phyloP scores from a whole-genome alignment of 2,329 filamentous ascomycete genomes.

The Didymella keratinophila region DNA sequence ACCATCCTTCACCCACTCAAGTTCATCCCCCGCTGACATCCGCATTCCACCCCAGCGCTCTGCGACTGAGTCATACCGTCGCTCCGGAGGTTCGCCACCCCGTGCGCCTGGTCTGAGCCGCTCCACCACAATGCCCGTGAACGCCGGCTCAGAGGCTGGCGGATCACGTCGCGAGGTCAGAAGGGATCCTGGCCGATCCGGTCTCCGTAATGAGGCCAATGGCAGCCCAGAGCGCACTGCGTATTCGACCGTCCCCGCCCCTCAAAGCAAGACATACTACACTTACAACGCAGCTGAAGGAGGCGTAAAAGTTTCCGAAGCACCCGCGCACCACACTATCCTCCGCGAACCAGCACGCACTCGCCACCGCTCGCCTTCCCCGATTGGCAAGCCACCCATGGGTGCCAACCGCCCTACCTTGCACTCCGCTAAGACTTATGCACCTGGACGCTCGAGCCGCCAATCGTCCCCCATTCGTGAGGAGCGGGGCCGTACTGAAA shows the following conservation, averaged over 20 bases:
- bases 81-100: constrained; percentile 43
- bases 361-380: constrained; percentile 41
- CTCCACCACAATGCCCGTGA: constrained; percentile 54
- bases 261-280: constrained; percentile 31
- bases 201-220: constrained; percentile 42
- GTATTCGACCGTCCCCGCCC: constrained; percentile 32
- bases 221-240: constrained; percentile 34
- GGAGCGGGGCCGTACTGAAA: constrained; percentile 37
- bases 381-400: constrained; percentile 43
- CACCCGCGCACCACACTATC: constrained; percentile 41
- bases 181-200: constrained; percentile 30
- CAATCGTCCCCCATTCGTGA: constrained; percentile 35
- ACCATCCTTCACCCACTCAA: constrained; percentile 51
- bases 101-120: constrained; percentile 47
- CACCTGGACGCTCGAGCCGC: constrained; percentile 36
- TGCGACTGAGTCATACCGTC: constrained; percentile 38
- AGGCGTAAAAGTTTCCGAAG: constrained; percentile 31
- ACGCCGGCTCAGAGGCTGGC: constrained; percentile 32
- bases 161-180: constrained; percentile 41
- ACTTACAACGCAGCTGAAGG: constrained; percentile 41
- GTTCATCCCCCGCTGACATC: constrained; percentile 48
- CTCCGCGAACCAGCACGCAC: constrained; percentile 42
- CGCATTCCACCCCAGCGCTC: constrained; percentile 44
- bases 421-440: constrained; percentile 15
- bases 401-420: constrained; percentile 39